Evolutionary conservation across 192 early-diverging fungal species (phyloP).

Genomic region (Coemansia sp.): DNA sequence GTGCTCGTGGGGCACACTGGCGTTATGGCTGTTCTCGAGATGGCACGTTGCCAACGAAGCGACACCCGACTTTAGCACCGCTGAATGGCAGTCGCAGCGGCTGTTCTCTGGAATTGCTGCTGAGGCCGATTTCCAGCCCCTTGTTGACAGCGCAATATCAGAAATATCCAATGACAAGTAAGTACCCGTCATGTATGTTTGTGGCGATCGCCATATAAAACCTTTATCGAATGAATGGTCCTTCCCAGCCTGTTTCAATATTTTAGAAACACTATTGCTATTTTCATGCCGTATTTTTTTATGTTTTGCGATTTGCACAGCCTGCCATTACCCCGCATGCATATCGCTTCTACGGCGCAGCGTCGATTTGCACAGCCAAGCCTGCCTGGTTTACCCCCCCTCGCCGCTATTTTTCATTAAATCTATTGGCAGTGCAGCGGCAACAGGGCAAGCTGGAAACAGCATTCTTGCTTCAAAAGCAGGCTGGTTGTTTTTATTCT

Average conservation of each 20-base stretch:
- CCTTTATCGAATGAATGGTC: neutral
- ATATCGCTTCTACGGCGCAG: neutral
- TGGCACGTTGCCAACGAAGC: slow-evolving; percentile 43
- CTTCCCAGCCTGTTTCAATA: neutral
- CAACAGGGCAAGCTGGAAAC: neutral
- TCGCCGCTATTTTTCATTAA: neutral
- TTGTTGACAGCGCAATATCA: slow-evolving; percentile 7
- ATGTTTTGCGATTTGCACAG: slow-evolving; percentile 1
- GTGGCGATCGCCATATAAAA: neutral
- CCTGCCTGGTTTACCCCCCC: neutral
- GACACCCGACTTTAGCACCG: slow-evolving; percentile 34
- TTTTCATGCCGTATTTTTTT: neutral
- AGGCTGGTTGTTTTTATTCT: neutral
- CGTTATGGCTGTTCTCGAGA: slow-evolving; percentile 33
- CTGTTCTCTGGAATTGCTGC: slow-evolving; percentile 25
- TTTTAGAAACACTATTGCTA: neutral
- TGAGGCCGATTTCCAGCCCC: slow-evolving; percentile 6
- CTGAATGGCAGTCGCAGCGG: slow-evolving; percentile 34
- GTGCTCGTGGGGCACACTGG: slow-evolving; percentile 40
- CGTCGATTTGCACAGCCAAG: neutral
- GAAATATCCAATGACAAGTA: slow-evolving; percentile 47
- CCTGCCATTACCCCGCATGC: neutral
- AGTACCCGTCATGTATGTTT: slow-evolving; percentile 10
- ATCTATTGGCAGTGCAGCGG: no score
- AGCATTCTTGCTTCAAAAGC: neutral